phyloP scores from a whole-genome alignment of 768 basidiomycete genomes.

The Naganishia vaughanmartiniae region DNA sequence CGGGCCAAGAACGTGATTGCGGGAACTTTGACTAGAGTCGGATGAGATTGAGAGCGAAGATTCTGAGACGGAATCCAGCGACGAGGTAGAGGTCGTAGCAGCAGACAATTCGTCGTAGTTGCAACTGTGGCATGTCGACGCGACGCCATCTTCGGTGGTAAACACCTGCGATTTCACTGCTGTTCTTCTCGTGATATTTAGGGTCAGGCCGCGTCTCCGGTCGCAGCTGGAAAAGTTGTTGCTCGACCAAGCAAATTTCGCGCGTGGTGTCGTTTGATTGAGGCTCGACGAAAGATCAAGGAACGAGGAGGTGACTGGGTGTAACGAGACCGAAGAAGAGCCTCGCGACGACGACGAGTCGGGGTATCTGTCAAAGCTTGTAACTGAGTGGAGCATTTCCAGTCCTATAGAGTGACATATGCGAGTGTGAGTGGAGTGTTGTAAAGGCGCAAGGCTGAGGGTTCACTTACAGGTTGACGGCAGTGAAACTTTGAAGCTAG shows the following conservation, averaged over 20 bases:
- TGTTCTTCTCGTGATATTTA: neutral
- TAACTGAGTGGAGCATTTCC: neutral
- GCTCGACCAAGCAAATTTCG: neutral
- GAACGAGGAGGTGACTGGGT: neutral
- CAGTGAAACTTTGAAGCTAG: too few relatives aligned
- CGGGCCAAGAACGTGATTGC: neutral
- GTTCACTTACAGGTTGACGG: too few relatives aligned
- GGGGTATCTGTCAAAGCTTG: neutral
- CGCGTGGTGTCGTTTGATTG: neutral
- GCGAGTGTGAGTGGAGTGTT: too few relatives aligned
- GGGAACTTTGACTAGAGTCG: neutral
- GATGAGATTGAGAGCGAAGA: neutral
- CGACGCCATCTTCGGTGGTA: neutral
- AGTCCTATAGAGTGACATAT: too few relatives aligned
- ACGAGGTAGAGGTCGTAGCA: neutral
- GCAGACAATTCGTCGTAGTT: neutral
- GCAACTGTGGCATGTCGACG: neutral
- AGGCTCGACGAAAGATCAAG: neutral
- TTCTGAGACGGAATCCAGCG: neutral
- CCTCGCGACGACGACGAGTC: neutral
- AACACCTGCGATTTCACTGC: neutral
- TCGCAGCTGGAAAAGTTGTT: neutral
- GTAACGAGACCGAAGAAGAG: neutral
- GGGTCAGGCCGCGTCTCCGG: neutral
- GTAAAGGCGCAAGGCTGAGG: too few relatives aligned